A percentile compares a stretch with the other conserved stretches of the same genome.
Conservation (phyloP, 148 eudicot species). For the Simmondsia chinensis region DNA sequence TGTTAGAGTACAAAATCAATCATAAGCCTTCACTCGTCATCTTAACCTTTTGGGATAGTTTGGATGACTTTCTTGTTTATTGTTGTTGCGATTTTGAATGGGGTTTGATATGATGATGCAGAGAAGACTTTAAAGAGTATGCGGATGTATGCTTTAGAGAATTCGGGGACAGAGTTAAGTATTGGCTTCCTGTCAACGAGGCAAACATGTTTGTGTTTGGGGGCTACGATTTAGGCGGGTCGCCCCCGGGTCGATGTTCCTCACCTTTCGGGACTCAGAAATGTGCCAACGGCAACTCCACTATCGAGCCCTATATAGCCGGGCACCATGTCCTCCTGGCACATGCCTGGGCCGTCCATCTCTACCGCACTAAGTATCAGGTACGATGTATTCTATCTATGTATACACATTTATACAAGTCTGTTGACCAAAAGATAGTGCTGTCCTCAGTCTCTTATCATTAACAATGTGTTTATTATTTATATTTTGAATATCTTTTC, state of each 20-base stretch:
- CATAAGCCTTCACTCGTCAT: no score
- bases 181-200: conserved; percentile 64
- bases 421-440: neutral
- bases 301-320: conserved; percentile 38
- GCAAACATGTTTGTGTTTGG: conserved; percentile 25
- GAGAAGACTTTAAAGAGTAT: conserved; percentile 49
- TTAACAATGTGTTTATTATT: no score
- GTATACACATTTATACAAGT: no score
- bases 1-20: no score
- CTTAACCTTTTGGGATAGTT: no score
- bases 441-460: neutral
- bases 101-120: conserved; percentile 9
- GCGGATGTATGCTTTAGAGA: conserved; percentile 63
- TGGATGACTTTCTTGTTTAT: no score
- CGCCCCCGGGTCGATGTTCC: conserved; percentile 42
- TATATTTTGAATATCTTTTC: no score
- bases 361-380: conserved; percentile 44
- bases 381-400: no score
- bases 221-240: conserved; percentile 26
- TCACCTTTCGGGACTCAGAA: conserved; percentile 8
- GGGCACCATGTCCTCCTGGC: conserved; percentile 44
- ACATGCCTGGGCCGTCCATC: conserved; percentile 37
- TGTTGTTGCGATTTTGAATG: neutral
- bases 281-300: conserved; percentile 31
- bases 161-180: conserved; percentile 51